These are phyloP conservation scores for Poa pratensis DNA, from an alignment of 176 grass and related monocot species.

Conservation along the genomic window DNA sequence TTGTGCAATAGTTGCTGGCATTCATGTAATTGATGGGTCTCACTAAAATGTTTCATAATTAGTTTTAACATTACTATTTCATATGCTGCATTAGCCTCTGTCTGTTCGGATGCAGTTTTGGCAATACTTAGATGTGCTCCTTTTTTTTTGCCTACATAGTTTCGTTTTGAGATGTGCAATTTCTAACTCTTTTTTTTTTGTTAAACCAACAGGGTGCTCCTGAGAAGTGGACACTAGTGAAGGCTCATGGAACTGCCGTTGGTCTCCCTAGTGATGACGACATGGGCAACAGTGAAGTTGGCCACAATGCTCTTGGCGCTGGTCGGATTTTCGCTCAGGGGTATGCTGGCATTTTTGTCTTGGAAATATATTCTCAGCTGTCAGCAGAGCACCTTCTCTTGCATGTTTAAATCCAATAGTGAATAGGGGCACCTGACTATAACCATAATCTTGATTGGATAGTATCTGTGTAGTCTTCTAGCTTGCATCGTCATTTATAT, in stretches of 20 bases:
- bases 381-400: not conserved
- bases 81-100: not conserved
- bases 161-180: not conserved
- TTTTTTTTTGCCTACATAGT: not conserved
- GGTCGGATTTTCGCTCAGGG: conserved; percentile 88
- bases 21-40: not conserved
- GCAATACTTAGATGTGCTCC: not conserved
- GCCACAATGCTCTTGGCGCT: conserved; percentile 97
- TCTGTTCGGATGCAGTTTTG: not conserved
- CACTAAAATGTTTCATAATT: not conserved
- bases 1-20: not conserved
- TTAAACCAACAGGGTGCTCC: conserved; percentile 67
- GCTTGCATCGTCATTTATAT: not conserved
- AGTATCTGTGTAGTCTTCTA: not conserved
- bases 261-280: conserved; percentile 93
- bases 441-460: not conserved
- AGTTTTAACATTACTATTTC: conserved; percentile 1
- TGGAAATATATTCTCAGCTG: not conserved
- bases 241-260: conserved; percentile 95
- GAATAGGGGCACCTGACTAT: not conserved
- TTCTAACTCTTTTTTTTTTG: not conserved
- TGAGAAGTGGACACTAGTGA: conserved; percentile 88
- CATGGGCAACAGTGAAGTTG: conserved; percentile 99
- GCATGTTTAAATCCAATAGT: not conserved
- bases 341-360: conserved; percentile 52